A percentile compares a stretch with the other conserved stretches of the same genome.
Conservation (phyloP, 164 flowering plant genomes). For the Chloranthus sessilifolius region DNA sequence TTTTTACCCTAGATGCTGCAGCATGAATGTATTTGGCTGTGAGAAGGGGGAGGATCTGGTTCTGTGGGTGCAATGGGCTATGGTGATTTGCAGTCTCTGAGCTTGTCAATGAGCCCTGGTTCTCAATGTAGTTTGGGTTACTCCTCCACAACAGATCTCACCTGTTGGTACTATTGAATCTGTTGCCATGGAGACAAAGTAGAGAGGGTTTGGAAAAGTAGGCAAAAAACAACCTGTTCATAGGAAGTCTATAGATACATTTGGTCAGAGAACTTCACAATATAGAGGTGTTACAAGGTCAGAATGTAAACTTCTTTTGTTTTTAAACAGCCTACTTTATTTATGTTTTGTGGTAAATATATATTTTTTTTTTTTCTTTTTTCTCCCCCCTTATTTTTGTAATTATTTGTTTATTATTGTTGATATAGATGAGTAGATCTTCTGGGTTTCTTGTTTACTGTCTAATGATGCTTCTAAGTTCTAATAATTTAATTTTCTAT, state of each 20-base stretch:
- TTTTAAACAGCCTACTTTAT: neutral
- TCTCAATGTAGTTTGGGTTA: slow-evolving; percentile 68
- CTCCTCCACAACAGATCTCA: slow-evolving; percentile 41
- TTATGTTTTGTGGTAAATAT: neutral
- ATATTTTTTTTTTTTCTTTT: slow-evolving; percentile 3
- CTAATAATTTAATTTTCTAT: too few species aligned
- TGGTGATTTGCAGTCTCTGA: slow-evolving; percentile 68
- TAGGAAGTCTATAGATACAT: slow-evolving; percentile 79
- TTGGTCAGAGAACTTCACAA: slow-evolving; percentile 86
- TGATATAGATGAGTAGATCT: neutral
- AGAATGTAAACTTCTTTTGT: slow-evolving; percentile 1
- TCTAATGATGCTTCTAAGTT: neutral
- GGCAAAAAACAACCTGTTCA: slow-evolving; percentile 60
- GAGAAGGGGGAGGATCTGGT: slow-evolving; percentile 30
- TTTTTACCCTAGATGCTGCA: too few species aligned
- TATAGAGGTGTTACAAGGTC: slow-evolving; percentile 85
- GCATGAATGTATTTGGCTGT: too few species aligned
- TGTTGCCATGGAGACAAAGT: slow-evolving; percentile 46
- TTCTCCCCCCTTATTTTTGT: too few species aligned
- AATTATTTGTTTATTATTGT: neutral
- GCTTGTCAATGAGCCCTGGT: slow-evolving; percentile 85
- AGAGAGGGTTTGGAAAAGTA: slow-evolving; percentile 46
- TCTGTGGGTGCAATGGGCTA: slow-evolving; percentile 32
- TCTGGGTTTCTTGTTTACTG: neutral
- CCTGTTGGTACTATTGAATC: slow-evolving; percentile 30